phyloP scores from a whole-genome alignment of 768 basidiomycete species.

The Lentinus brumalis region DNA sequence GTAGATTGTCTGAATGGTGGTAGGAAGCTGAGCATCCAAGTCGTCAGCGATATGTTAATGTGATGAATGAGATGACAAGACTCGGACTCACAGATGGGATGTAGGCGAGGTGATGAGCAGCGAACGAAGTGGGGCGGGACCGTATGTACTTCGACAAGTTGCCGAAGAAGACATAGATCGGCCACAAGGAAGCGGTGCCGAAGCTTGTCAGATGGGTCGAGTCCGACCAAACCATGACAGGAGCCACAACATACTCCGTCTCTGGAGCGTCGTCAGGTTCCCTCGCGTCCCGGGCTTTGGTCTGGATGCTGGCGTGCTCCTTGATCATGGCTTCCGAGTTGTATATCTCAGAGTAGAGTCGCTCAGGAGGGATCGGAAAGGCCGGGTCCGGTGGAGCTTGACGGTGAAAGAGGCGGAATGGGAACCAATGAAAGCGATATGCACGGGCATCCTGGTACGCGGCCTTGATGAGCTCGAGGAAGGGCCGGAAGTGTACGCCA shows the following conservation, averaged over 20 bases:
- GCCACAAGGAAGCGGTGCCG: constrained; percentile 37
- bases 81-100: constrained; percentile 44
- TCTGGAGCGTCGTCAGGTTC: too few species aligned
- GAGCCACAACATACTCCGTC: constrained; percentile 7
- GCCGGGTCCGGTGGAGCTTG: neutral
- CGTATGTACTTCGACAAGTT: constrained; percentile 45
- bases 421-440: constrained; percentile 5
- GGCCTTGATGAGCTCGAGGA: constrained; percentile 13
- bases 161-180: constrained; percentile 42
- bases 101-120: constrained; percentile 45
- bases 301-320: constrained; percentile 11
- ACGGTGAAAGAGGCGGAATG: constrained; percentile 5
- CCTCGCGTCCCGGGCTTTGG: neutral
- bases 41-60: too few species aligned
- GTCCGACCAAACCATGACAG: constrained; percentile 30
- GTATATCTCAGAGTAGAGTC: constrained; percentile 14
- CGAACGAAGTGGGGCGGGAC: constrained; percentile 29
- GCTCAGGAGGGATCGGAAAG: neutral
- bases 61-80: too few species aligned
- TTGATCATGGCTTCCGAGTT: constrained; percentile 16
- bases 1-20: too few species aligned
- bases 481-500: constrained; percentile 30
- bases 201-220: constrained; percentile 31
- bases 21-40: too few species aligned
- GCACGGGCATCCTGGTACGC: neutral